phyloP scores from a whole-genome alignment of 2,329 filamentous ascomycete genomes.

The Cercospora nicotianae region DNA sequence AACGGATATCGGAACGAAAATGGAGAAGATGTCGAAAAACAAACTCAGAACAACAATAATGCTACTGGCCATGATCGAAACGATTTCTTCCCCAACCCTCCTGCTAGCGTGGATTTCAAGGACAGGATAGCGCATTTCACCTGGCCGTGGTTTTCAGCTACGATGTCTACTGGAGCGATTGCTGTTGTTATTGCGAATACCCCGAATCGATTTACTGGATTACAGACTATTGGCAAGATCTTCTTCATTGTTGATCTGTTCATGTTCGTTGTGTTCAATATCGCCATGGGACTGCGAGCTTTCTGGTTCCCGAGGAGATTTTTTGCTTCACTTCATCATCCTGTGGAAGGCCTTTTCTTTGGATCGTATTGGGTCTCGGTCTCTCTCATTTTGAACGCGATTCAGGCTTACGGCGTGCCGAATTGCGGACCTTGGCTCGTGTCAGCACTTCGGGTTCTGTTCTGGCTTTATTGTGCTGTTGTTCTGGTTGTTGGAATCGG shows the following conservation, averaged over 20 bases:
- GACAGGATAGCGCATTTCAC: constrained; percentile 31
- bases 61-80: background rate
- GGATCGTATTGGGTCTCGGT: constrained; percentile 70
- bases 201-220: constrained; percentile 64
- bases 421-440: background rate
- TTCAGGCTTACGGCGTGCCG: constrained; percentile 31
- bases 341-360: constrained; percentile 70
- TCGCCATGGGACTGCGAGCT: constrained; percentile 61
- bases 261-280: constrained; percentile 60
- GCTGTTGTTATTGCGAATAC: constrained; percentile 64
- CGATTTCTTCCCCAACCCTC: constrained; percentile 11
- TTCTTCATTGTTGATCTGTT: constrained; percentile 68
- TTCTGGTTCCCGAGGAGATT: constrained; percentile 59
- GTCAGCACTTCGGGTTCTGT: background rate
- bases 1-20: background rate
- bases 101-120: constrained; percentile 27
- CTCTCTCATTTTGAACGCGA: constrained; percentile 66
- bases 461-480: background rate
- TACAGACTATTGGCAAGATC: constrained; percentile 63
- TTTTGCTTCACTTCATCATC: constrained; percentile 61
- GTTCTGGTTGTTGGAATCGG: background rate
- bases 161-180: constrained; percentile 73
- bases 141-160: constrained; percentile 70
- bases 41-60: background rate
- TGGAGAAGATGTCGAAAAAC: background rate